Conservation (phyloP, 2,329 filamentous ascomycete genomes). For the Fusarium illudens region DNA sequence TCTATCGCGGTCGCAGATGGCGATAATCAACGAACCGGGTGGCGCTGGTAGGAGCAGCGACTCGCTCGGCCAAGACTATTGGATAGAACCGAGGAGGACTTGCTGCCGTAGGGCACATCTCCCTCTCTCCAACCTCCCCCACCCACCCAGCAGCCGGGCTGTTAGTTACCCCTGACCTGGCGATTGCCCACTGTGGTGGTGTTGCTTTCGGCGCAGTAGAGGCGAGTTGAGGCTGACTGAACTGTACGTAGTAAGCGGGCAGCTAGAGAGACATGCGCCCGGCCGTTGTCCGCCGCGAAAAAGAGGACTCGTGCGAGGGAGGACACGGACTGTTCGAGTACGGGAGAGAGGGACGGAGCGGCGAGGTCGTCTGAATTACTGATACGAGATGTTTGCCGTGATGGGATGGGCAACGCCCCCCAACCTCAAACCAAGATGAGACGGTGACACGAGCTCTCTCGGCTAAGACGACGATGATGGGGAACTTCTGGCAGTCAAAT, state of each 20-base stretch:
- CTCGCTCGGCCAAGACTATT: slow-evolving; percentile 14
- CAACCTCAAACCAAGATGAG: slow-evolving; percentile 26
- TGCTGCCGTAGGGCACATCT: slow-evolving; percentile 1
- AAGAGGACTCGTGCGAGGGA: background rate
- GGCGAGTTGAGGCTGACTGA: background rate
- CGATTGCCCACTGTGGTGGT: slow-evolving; percentile 1
- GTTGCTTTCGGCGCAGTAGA: background rate
- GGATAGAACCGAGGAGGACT: slow-evolving; percentile 16
- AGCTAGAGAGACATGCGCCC: background rate
- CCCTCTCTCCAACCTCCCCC: slow-evolving; percentile 19
- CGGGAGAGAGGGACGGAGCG: background rate
- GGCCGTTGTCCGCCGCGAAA: background rate
- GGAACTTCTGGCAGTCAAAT: slow-evolving; percentile 21
- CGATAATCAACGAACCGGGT: background rate
- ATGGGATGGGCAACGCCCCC: background rate
- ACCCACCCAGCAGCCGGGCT: no score
- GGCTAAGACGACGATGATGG: slow-evolving; percentile 15
- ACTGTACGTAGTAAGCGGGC: no score
- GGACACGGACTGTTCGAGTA: slow-evolving; percentile 1
- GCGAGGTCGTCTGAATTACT: background rate
- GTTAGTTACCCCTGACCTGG: slow-evolving; percentile 28
- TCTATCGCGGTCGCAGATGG: background rate
- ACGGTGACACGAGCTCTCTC: slow-evolving; percentile 10
- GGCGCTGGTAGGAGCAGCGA: slow-evolving; percentile 5
- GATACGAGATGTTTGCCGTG: slow-evolving; percentile 24